These are phyloP conservation scores for Russula sp. DNA, from an alignment of 768 basidiomycete species.

Conservation along the genomic window DNA sequence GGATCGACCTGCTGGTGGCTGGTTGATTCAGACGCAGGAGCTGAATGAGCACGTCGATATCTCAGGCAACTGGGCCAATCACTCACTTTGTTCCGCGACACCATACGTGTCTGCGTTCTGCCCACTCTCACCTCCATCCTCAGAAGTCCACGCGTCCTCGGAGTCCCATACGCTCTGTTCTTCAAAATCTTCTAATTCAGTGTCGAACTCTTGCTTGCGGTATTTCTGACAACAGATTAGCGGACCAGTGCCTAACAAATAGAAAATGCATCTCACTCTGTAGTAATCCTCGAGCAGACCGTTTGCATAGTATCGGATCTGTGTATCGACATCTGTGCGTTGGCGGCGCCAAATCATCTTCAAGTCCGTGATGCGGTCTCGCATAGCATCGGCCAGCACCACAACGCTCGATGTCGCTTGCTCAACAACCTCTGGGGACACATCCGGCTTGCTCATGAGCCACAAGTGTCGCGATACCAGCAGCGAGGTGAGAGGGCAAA, in stretches of 20 bases:
- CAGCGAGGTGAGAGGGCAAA: constrained; percentile 1
- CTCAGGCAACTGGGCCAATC: too few species aligned
- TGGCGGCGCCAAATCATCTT: constrained; percentile 17
- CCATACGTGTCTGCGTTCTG: not conserved
- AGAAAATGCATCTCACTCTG: not conserved
- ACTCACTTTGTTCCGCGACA: not conserved
- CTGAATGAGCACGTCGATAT: not conserved
- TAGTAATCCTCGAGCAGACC: constrained; percentile 16
- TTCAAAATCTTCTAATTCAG: not conserved
- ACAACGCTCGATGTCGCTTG: not conserved
- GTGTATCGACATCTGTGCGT: constrained; percentile 14
- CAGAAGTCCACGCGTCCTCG: constrained; percentile 16
- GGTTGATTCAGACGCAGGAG: not conserved
- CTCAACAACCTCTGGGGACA: not conserved
- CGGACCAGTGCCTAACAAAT: not conserved
- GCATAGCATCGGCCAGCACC: not conserved
- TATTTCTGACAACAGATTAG: not conserved
- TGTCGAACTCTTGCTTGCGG: constrained; percentile 12
- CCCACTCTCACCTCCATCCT: not conserved
- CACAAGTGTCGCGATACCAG: constrained; percentile 10
- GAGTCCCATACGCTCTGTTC: constrained; percentile 9
- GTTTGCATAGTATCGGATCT: constrained; percentile 16
- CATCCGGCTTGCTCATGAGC: constrained; percentile 3
- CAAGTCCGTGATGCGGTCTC: constrained; percentile 3
- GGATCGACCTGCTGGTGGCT: not conserved